Percentiles rank a stretch among this genome's conserved stretches.
These are phyloP conservation scores for Phytophthora palmivora DNA, from an alignment of 352 stramenopile genomes.

Conservation along the genomic window DNA sequence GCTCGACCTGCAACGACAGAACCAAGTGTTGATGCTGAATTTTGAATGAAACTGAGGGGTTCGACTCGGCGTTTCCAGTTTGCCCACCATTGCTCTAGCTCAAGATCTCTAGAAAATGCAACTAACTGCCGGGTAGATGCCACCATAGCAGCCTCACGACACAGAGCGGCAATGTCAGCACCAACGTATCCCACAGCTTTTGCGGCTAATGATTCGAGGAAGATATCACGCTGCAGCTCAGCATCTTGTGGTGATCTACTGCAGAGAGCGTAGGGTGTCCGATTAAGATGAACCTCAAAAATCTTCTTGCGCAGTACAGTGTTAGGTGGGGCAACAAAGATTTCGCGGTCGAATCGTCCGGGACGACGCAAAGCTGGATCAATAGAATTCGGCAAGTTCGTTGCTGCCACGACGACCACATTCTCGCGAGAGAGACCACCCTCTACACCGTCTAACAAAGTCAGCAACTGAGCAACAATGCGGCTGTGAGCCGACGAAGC, in stretches of 20 bases:
- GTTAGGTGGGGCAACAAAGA: conserved; percentile 67
- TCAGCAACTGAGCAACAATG: conserved; percentile 96
- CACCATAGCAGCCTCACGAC: conserved; percentile 73
- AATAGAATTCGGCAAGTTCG: conserved; percentile 95
- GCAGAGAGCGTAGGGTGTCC: conserved; percentile 48
- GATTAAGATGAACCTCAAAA: conserved; percentile 62
- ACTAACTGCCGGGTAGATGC: conserved; percentile 74
- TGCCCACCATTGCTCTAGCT: conserved; percentile 67
- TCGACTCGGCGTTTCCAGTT: conserved; percentile 59
- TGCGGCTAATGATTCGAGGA: conserved; percentile 48
- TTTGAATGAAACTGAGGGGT: conserved; percentile 34
- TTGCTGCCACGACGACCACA: conserved; percentile 95
- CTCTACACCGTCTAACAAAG: conserved; percentile 94
- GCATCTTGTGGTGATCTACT: conserved; percentile 9
- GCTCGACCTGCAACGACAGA: conserved; percentile 56
- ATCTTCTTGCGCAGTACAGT: conserved; percentile 57
- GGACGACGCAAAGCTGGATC: conserved; percentile 76
- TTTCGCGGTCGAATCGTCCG: conserved; percentile 83
- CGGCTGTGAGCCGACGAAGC: conserved; percentile 57
- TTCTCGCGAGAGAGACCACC: conserved; percentile 57
- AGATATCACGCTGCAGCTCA: conserved; percentile 28
- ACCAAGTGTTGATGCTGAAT: conserved; percentile 41
- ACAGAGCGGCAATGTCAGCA: conserved; percentile 81
- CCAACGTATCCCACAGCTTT: conserved; percentile 82
- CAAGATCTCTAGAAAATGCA: conserved; percentile 50